phyloP scores from a whole-genome alignment of 192 early-diverging fungal species.

The Umbelopsis isabellina region DNA sequence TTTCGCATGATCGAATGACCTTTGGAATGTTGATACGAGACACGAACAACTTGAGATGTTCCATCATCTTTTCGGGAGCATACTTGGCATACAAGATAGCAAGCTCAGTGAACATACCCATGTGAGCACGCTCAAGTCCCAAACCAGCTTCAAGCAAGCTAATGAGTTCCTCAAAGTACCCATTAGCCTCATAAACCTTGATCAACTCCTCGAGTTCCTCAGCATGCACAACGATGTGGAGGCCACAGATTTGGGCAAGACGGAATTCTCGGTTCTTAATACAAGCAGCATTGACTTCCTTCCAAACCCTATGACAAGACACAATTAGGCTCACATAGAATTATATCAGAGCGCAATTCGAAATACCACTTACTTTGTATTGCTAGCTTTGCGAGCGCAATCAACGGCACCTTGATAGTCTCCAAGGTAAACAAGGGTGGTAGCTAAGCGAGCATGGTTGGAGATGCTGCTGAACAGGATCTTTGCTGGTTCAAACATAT shows the following conservation, averaged over 20 bases:
- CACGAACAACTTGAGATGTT: slow-evolving; percentile 97
- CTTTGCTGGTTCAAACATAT: slow-evolving; percentile 92
- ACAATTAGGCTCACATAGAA: slow-evolving; percentile 25
- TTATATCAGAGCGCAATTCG: slow-evolving; percentile 17
- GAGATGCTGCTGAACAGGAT: slow-evolving; percentile 94
- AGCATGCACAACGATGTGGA: slow-evolving; percentile 95
- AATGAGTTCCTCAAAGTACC: slow-evolving; percentile 92
- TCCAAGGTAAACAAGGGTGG: slow-evolving; percentile 93
- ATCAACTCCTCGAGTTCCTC: slow-evolving; percentile 95
- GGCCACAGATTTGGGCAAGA: slow-evolving; percentile 97
- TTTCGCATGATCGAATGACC: slow-evolving; percentile 94
- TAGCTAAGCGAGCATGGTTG: slow-evolving; percentile 95
- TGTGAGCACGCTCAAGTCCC: slow-evolving; percentile 97
- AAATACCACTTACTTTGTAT: slow-evolving; percentile 61
- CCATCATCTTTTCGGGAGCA: slow-evolving; percentile 92
- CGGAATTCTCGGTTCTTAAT: slow-evolving; percentile 95
- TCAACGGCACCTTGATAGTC: slow-evolving; percentile 98
- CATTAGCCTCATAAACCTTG: slow-evolving; percentile 83
- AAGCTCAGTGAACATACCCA: slow-evolving; percentile 99
- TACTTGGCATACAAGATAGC: slow-evolving; percentile 98
- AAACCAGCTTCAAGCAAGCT: slow-evolving; percentile 90
- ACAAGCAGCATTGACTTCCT: slow-evolving; percentile 97
- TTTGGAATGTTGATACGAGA: slow-evolving; percentile 99
- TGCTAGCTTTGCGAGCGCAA: slow-evolving; percentile 98
- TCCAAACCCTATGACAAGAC: slow-evolving; percentile 74